Conservation (phyloP, 495 filamentous ascomycete genomes). For the Daldinia bambusicola region DNA sequence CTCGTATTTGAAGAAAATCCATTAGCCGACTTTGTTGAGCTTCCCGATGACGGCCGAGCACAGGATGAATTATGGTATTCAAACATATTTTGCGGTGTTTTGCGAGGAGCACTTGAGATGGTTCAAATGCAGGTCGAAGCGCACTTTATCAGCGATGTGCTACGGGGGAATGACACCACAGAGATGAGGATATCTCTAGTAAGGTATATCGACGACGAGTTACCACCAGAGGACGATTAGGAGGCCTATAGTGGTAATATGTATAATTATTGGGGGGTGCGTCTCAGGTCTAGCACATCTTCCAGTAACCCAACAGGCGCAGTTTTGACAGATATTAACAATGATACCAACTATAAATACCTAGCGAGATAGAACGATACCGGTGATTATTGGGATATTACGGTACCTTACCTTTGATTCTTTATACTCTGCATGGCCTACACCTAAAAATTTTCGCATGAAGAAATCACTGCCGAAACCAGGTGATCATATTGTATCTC, state of each 20-base stretch:
- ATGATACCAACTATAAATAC: constrained; percentile 6
- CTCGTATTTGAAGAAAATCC: constrained; percentile 97
- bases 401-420: not conserved
- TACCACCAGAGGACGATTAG: constrained; percentile 95
- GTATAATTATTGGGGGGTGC: constrained; percentile 3
- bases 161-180: constrained; percentile 93
- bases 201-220: constrained; percentile 96
- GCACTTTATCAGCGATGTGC: constrained; percentile 93
- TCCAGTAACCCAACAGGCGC: not conserved
- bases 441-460: not conserved
- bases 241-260: not conserved
- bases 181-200: constrained; percentile 96
- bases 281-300: not conserved
- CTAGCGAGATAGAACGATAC: not conserved
- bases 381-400: not conserved
- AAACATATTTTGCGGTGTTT: constrained; percentile 93
- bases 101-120: constrained; percentile 95
- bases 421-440: not conserved
- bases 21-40: constrained; percentile 94
- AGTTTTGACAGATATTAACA: not conserved
- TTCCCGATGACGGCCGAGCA: constrained; percentile 93
- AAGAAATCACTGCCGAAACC: not conserved
- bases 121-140: constrained; percentile 99
- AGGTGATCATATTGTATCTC: not conserved
- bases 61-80: constrained; percentile 99